Percentiles rank a stretch among this genome's conserved stretches.
Conservation (phyloP, 2,329 filamentous ascomycete genomes). For the Trichoderma breve region DNA sequence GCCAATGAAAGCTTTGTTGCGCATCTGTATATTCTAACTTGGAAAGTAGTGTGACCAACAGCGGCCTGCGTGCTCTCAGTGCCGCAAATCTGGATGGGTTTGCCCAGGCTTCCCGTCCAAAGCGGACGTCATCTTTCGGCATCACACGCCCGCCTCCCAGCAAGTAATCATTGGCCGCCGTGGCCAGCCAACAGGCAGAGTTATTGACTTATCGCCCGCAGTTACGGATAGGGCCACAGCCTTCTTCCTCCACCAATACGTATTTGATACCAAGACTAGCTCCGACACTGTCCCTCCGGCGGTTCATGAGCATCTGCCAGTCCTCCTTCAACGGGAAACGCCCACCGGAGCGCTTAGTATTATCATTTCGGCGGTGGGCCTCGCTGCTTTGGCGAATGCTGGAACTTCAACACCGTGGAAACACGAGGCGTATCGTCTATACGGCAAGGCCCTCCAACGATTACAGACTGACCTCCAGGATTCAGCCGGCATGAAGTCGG, state of each 20-base stretch:
- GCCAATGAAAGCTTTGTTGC: neutral
- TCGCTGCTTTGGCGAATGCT: conserved; percentile 26
- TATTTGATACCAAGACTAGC: neutral
- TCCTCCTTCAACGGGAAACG: conserved; percentile 16
- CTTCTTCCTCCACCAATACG: conserved; percentile 27
- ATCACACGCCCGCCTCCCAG: conserved; percentile 11
- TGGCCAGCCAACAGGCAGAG: neutral
- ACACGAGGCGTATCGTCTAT: conserved; percentile 23
- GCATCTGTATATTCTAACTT: neutral
- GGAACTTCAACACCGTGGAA: conserved; percentile 21
- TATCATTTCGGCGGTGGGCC: conserved; percentile 22
- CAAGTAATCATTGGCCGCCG: neutral
- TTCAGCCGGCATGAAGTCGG: conserved; percentile 18
- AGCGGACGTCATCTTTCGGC: conserved; percentile 20
- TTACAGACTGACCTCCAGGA: conserved; percentile 22
- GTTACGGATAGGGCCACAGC: conserved; percentile 20
- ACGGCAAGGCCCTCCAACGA: conserved; percentile 22
- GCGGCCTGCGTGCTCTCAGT: conserved; percentile 24
- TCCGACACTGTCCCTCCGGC: neutral
- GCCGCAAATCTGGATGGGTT: conserved; percentile 22
- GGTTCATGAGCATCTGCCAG: conserved; percentile 25
- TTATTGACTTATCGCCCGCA: conserved; percentile 19
- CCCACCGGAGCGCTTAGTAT: conserved; percentile 23
- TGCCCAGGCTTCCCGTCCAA: conserved; percentile 23
- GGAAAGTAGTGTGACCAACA: conserved; percentile 23